Base-by-base conservation (phyloP, 2,329 filamentous ascomycete genomes). In the Verticillium alfalfae region DNA sequence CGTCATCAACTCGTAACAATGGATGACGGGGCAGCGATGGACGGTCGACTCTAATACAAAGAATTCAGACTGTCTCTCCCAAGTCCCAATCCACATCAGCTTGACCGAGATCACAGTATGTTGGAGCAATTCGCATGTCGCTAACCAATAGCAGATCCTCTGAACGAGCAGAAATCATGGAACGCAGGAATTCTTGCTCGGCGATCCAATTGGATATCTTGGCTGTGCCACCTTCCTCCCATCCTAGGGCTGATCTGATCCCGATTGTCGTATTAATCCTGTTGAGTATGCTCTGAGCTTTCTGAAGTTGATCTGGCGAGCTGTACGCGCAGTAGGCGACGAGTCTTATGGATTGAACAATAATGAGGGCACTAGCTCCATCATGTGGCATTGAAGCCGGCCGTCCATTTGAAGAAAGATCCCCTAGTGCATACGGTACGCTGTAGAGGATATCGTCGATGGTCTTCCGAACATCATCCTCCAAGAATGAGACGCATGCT, bases 391-490 rank as follows among this genome's bases (percentile, higher is more conserved):
- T 65, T 4, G 63, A 63, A 0, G 65, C 60, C 3, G 67, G 67
- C 54, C 61, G 58, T 4, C 72, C 70, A 22, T 56, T 65, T 0
- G 64, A 56, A 18, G 67, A 65, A 37, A 72, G 62, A 22, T 73
- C 71, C 8, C 71, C 71, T 0, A 74, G 62, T 2, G 71, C 71
- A 37, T 71, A 74, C 1, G 72, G 72, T 22, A 74, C 71, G 31
- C 65, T 63, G 5, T 65, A 58, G 4, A 74, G 64, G 37, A 74
- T 74, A 56, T 74, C 72, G 55, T 72, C 69, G 26, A 74, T 69
- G 13, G 66, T 68, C 39, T 66, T 66, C 5, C 61, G 58, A 0
- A 70, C 67, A 38, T 74, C 70, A 7, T 58, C 34, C 54, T 69
- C 64, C 26, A 73, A 57, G 3, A 63, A n/a, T 1, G 67, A 60